phyloP scores from a whole-genome alignment of 768 basidiomycete species.

The Hericium coralloides region DNA sequence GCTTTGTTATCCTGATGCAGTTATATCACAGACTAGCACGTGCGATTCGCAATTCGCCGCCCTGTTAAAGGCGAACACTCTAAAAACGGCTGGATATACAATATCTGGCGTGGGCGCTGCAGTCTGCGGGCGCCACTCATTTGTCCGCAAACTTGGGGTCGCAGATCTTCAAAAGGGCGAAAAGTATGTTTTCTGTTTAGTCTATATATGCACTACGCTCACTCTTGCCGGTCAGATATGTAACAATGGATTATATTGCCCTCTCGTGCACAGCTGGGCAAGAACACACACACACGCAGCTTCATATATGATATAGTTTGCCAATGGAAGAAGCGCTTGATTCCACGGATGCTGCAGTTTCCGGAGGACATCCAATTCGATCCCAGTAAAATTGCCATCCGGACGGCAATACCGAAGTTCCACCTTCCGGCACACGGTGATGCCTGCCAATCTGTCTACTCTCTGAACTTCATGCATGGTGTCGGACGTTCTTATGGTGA shows the following conservation, averaged over 20 bases:
- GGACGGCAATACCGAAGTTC: constrained; percentile 1
- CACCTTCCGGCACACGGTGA: constrained; percentile 13
- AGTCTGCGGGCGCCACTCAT: not conserved
- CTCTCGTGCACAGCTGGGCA: constrained; percentile 4
- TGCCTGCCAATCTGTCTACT: constrained; percentile 11
- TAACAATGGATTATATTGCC: constrained; percentile 24
- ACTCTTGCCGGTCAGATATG: constrained; percentile 13
- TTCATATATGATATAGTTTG: constrained; percentile 1
- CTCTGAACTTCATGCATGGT: constrained; percentile 4
- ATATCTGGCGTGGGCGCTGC: not conserved
- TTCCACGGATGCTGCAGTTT: not conserved
- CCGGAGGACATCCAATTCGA: not conserved
- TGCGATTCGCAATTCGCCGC: not conserved
- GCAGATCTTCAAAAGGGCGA: constrained; percentile 27
- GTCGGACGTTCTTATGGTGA: constrained; percentile 15
- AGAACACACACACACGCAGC: no score
- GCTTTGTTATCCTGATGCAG: not conserved
- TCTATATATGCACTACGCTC: not conserved
- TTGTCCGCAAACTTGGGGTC: constrained; percentile 17
- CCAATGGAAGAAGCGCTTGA: not conserved
- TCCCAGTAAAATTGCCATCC: not conserved
- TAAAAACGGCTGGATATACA: not conserved
- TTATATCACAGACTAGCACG: not conserved
- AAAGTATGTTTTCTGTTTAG: constrained; percentile 11
- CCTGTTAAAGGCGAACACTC: not conserved